These are phyloP conservation scores for Maudiozyma humilis DNA, from an alignment of 1,139 yeast species.

Conservation along the genomic window DNA sequence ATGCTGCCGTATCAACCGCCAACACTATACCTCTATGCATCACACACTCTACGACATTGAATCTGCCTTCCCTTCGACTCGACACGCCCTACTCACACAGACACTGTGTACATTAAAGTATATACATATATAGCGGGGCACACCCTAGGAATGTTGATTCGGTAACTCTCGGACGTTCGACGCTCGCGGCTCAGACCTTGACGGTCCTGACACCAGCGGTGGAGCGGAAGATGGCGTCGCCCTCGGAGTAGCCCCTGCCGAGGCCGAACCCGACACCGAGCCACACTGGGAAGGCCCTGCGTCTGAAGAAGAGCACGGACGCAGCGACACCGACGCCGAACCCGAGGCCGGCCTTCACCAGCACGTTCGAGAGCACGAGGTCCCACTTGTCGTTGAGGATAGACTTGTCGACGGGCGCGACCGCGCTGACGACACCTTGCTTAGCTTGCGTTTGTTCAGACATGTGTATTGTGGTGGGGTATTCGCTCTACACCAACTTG, in stretches of 20 bases:
- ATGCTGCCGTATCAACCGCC: too few relatives aligned
- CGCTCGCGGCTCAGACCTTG: constrained; percentile 41
- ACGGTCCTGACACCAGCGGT: constrained; percentile 66
- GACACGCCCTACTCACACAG: too few relatives aligned
- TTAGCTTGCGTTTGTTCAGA: constrained; percentile 5
- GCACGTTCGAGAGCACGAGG: constrained; percentile 84
- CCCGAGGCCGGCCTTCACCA: constrained; percentile 95
- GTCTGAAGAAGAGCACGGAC: constrained; percentile 81
- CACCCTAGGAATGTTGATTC: too few relatives aligned
- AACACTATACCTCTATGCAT: too few relatives aligned
- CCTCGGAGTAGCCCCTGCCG: constrained; percentile 97
- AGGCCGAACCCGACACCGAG: constrained; percentile 91
- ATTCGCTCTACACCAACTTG: too few relatives aligned
- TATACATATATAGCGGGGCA: too few relatives aligned
- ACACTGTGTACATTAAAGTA: too few relatives aligned
- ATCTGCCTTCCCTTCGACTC: too few relatives aligned
- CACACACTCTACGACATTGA: too few relatives aligned
- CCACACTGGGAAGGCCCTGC: constrained; percentile 97
- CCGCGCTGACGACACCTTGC: neutral
- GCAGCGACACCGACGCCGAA: constrained; percentile 94
- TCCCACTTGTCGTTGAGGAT: constrained; percentile 92
- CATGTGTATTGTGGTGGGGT: too few relatives aligned
- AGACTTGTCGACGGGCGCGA: constrained; percentile 23
- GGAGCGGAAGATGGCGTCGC: constrained; percentile 90
- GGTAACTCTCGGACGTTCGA: too few relatives aligned